Conservation (phyloP, 148 eudicot genomes). For the Nepenthes mirabilis region DNA sequence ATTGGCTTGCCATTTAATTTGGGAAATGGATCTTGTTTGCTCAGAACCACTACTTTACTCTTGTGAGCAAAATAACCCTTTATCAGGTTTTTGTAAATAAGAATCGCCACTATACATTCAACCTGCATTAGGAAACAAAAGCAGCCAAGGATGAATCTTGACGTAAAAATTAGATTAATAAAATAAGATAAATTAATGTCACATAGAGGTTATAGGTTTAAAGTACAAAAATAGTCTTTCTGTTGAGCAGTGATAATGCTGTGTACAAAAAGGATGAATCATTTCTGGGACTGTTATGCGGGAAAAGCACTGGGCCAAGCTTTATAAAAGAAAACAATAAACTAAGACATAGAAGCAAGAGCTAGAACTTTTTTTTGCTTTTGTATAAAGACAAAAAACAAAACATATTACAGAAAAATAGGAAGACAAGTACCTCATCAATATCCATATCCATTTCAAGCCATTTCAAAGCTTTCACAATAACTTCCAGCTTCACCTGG, state of each 20-base stretch:
- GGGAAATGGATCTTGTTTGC: constrained; percentile 97
- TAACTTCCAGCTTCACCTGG: constrained; percentile 83
- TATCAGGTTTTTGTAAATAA: constrained; percentile 79
- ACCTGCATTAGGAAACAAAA: constrained; percentile 37
- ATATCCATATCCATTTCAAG: constrained; percentile 91
- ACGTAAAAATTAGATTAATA: too few relatives aligned
- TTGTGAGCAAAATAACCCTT: constrained; percentile 98
- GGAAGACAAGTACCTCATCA: constrained; percentile 50
- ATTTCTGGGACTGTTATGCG: too few relatives aligned
- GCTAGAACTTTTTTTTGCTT: neutral
- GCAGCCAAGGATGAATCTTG: neutral
- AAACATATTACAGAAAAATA: neutral
- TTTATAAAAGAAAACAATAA: neutral
- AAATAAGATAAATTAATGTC: too few relatives aligned
- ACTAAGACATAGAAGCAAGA: neutral
- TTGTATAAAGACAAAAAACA: constrained; percentile 1
- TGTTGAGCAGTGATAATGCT: too few relatives aligned
- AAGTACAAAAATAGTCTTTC: too few relatives aligned
- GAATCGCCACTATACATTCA: constrained; percentile 83
- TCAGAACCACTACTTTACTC: constrained; percentile 84
- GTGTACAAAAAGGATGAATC: too few relatives aligned
- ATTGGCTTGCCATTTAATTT: constrained; percentile 75
- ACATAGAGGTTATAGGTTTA: too few relatives aligned
- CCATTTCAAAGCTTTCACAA: constrained; percentile 88
- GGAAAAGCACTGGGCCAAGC: too few relatives aligned